Percentiles rank a stretch among this genome's conserved stretches.
Evolutionary conservation across 23 red algal genomes (phyloP).

Genomic region (Chondrus crispus): DNA sequence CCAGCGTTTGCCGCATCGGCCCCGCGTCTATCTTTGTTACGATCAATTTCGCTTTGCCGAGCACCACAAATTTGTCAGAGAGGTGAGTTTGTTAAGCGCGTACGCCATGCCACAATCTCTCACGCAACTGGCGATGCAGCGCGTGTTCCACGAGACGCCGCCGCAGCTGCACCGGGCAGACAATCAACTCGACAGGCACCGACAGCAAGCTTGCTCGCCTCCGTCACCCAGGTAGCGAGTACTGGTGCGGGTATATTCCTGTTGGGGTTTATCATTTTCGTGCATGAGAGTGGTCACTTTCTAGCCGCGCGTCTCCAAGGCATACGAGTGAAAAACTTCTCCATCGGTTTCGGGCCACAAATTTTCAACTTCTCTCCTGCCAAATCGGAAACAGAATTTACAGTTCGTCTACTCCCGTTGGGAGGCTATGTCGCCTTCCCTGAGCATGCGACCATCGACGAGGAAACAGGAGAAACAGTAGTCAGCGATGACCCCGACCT

Average conservation of each 20-base stretch:
- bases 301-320: slow-evolving; percentile 74
- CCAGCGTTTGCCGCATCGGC: too few relatives aligned
- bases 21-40: too few relatives aligned
- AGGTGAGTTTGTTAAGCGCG: background rate
- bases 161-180: background rate
- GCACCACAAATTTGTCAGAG: background rate
- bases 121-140: background rate
- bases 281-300: slow-evolving; percentile 96
- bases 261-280: slow-evolving; percentile 81
- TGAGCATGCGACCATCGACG: slow-evolving; percentile 58
- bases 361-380: slow-evolving; percentile 60
- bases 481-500: slow-evolving; percentile 68
- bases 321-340: slow-evolving; percentile 95
- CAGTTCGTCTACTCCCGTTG: slow-evolving; percentile 79
- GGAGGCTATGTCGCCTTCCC: slow-evolving; percentile 97
- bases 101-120: background rate
- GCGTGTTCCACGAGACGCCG: background rate
- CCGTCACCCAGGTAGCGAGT: slow-evolving; percentile 45
- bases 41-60: too few relatives aligned
- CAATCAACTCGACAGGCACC: background rate
- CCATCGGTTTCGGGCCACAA: slow-evolving; percentile 91
- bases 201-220: slow-evolving; percentile 24
- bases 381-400: slow-evolving; percentile 81
- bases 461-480: slow-evolving; percentile 52
- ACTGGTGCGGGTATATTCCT: slow-evolving; percentile 68